Evolutionary conservation across 2,329 filamentous ascomycete species (phyloP).

Genomic region (Spiromastix sp.): DNA sequence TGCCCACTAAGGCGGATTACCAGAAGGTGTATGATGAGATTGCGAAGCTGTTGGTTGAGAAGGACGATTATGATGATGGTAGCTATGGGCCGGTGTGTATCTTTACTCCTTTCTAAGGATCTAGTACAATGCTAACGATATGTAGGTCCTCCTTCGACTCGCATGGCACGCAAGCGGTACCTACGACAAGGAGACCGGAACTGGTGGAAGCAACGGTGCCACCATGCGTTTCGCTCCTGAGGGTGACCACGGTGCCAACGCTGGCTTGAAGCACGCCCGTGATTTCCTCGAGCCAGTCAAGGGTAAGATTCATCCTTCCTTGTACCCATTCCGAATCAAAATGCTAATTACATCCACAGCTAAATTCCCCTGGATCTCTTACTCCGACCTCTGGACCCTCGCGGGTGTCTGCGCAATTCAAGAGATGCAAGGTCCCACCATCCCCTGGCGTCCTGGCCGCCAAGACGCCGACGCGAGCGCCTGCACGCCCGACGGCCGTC

Average conservation of each 20-base stretch:
- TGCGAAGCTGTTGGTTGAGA: constrained; percentile 67
- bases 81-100: constrained; percentile 69
- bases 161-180: constrained; percentile 94
- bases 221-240: constrained; percentile 95
- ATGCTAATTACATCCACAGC: constrained; percentile 31
- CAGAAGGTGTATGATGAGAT: constrained; percentile 90
- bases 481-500: constrained; percentile 89
- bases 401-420: constrained; percentile 77
- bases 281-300: constrained; percentile 92
- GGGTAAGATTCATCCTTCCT: constrained; percentile 47
- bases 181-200: constrained; percentile 77
- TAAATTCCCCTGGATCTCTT: constrained; percentile 89
- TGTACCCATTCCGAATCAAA: constrained; percentile 1
- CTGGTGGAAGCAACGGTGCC: constrained; percentile 89
- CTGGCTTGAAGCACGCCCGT: constrained; percentile 73
- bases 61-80: constrained; percentile 93
- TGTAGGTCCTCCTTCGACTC: constrained; percentile 63
- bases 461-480: constrained; percentile 65
- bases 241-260: constrained; percentile 83
- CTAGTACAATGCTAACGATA: constrained; percentile 3
- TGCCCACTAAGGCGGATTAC: constrained; percentile 75
- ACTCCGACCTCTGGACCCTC: constrained; percentile 96
- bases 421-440: constrained; percentile 82
- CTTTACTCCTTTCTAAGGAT: neutral
- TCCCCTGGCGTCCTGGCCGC: constrained; percentile 85